Evolutionary conservation across 176 grass and related monocot species (phyloP).

Genomic region (Oryza rufipogon): DNA sequence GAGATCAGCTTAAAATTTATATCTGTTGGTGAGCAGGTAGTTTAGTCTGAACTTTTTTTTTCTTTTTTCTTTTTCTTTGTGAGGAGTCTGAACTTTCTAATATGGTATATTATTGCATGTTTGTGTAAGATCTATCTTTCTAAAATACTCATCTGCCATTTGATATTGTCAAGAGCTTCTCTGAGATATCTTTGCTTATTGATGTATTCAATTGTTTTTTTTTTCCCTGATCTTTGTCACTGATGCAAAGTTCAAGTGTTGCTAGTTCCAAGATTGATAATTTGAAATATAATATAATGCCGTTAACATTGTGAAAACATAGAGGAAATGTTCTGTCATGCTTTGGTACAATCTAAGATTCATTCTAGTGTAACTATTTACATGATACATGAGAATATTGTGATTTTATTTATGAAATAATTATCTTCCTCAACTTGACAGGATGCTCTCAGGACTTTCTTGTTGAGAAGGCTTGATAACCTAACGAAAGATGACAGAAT

Average conservation of each 20-base stretch:
- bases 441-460: conserved; percentile 95
- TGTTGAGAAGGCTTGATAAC: conserved; percentile 85
- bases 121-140: conserved; percentile 28
- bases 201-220: conserved; percentile 21
- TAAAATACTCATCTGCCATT: conserved; percentile 18
- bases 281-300: conserved; percentile 27
- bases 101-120: conserved; percentile 22
- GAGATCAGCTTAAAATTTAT: conserved; percentile 98
- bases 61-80: too few relatives aligned
- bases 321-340: conserved; percentile 11
- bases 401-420: conserved; percentile 37
- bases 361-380: conserved; percentile 17
- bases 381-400: neutral
- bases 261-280: conserved; percentile 27
- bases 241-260: conserved; percentile 9
- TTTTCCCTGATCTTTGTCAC: neutral
- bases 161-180: conserved; percentile 27
- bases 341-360: conserved; percentile 5
- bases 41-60: conserved; percentile 35
- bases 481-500: conserved; percentile 92
- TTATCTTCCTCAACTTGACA: conserved; percentile 38
- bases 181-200: conserved; percentile 28
- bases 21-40: conserved; percentile 85
- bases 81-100: conserved; percentile 36
- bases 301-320: conserved; percentile 23